phyloP scores from a whole-genome alignment of 441 rosid species.

The Mallotus japonicus region DNA sequence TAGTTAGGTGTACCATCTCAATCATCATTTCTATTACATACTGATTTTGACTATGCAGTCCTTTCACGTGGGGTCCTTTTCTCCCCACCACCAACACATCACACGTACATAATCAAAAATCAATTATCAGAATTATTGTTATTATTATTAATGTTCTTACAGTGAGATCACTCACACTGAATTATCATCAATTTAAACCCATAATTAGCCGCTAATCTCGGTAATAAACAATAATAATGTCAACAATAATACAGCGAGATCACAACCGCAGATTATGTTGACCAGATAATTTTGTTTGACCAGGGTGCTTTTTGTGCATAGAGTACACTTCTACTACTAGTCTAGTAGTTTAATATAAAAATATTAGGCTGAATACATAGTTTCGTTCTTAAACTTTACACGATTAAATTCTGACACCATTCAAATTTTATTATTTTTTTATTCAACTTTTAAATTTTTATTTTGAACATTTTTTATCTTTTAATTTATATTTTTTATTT shows the following conservation, averaged over 20 bases:
- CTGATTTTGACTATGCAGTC: constrained; percentile 24
- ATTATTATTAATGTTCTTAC: background rate
- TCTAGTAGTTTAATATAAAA: too few relatives aligned
- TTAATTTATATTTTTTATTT: too few relatives aligned
- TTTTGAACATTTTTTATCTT: too few relatives aligned
- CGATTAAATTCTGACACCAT: too few relatives aligned
- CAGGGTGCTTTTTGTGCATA: constrained; percentile 14
- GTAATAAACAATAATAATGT: constrained; percentile 4
- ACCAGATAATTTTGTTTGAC: constrained; percentile 39
- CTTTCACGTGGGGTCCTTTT: constrained; percentile 18
- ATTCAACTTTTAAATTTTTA: too few relatives aligned
- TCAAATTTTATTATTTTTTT: too few relatives aligned
- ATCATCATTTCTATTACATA: constrained; percentile 27
- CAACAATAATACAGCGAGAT: constrained; percentile 27
- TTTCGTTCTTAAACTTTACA: too few relatives aligned
- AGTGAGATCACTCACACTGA: background rate
- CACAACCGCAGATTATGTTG: constrained; percentile 28
- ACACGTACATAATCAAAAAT: constrained; percentile 9
- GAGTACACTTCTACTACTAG: background rate
- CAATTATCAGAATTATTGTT: background rate
- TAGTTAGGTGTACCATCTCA: constrained; percentile 43
- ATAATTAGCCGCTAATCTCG: constrained; percentile 27
- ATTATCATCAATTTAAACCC: background rate
- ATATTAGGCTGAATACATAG: too few relatives aligned
- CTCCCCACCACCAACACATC: background rate